Base-by-base conservation (phyloP, 2,329 filamentous ascomycete genomes). In the Penicillium vulpinum region DNA sequence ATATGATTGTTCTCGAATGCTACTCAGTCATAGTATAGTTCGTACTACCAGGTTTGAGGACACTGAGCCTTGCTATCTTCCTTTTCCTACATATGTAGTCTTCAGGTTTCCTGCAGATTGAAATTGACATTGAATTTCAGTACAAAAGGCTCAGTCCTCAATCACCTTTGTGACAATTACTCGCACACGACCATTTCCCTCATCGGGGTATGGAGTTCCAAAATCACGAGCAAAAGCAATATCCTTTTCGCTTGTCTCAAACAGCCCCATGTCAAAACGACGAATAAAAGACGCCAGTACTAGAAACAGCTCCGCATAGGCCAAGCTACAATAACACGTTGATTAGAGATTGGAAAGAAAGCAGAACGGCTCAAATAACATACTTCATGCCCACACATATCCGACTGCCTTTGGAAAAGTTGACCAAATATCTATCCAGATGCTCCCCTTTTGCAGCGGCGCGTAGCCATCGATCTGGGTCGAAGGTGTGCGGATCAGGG, bases 381-480 rank as follows among this genome's bases (percentile, higher is more conserved):
- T 54, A 71, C 68, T 70, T 66, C 44, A 67, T 54, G 9, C 67
- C 66, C 3, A 67, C 11, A 45, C 68, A 70, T 1, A 57, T 62
- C 26, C 67, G 55, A 26, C 57, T 68, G 4, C 69, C 69, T 6
- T 64, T 65, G 6, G 54, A 61, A 51, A 71, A 71, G n/a, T 60
- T 60, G 1, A 67, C 62, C 15, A 70, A 46, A 36, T 68, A 67
- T 8, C 51, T 56, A 16, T 65, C 57, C 1, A 70, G 47, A 22
- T 58, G 57, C 9, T 64, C 52, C 10, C 62, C 62, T 7, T 58
- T 59, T 6, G 55, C 53, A 4, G 59, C 52, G 22, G 59, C 60
- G 6, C 58, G 50, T 18, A 66, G 55, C 67, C 68, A 71, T 36
- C 68, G 49, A 15, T 69, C 68, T 5, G 67, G 67, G 11, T 65